Evolutionary conservation across 2,329 filamentous ascomycete species (phyloP), one percentile per base, ranked within the genome.

Genomic region (Aspergillus sp.): DNA sequence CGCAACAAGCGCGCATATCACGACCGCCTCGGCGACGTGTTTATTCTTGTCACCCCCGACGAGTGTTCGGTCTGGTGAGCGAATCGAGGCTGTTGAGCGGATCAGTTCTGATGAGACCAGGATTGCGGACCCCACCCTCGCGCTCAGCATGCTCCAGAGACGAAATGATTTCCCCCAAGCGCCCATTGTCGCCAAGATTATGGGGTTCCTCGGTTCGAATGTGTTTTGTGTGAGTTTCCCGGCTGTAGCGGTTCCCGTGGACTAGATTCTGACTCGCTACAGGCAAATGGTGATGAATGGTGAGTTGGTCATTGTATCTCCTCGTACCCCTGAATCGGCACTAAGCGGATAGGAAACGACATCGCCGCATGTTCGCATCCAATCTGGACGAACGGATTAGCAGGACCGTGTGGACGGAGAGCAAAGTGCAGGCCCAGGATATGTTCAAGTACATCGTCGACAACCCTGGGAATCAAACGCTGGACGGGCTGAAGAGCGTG

Each of bases 351-450:
- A 73, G 74, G 71, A 68, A 60, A 58, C 71, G 75, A 7, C 75
- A 79, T 48, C 72, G 77, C 4, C 71, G 72, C 23, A 68, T 79
- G 41, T 69, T 78, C 22, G 75, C 76, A 2, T 69, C 74, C 7
- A 72, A 73, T 47, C 68, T 79, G 9, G 75, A 78, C 57, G 77
- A 79, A 61, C 66, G 69, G 45, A 74, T 79, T 64, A 76, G 72
- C 64, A 59, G 63, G 46, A 60, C 66, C 4, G 76, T 79, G n/a
- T 79, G 76, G 70, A 67, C 60, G 13, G 74, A 79, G 64, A 71
- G 66, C 38, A 64, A 64, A 19, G 57, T 60, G n/a, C 76, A 79
- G 59, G 70, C 75, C 0, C 56, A 59, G 19, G 61, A 66, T 15
- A 76, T 79, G 75, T 50, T 69, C 0, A 54, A 69, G 4, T 71